Conservation (phyloP, 2,329 filamentous ascomycete genomes). For the Neurospora crassa region DNA sequence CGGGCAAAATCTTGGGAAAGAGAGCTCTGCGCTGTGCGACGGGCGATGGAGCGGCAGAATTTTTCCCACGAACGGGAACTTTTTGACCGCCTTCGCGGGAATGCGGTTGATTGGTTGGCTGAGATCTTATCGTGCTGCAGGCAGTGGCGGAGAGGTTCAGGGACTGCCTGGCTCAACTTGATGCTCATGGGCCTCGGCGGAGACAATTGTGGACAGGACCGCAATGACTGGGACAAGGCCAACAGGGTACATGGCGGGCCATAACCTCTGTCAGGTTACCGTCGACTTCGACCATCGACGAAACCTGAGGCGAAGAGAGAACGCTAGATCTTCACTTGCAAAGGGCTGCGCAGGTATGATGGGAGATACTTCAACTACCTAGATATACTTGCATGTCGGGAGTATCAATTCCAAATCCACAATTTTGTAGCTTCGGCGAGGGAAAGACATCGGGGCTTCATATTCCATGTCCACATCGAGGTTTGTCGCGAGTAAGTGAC, state of each 20-base stretch:
- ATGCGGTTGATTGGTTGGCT: background rate
- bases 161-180: background rate
- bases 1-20: slow-evolving; percentile 12
- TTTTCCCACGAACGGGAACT: slow-evolving; percentile 13
- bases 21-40: slow-evolving; percentile 1
- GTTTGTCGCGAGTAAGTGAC: background rate
- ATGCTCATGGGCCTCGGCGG: background rate
- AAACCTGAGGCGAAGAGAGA: background rate
- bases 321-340: background rate
- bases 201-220: background rate
- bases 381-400: background rate
- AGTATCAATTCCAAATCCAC: background rate
- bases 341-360: background rate
- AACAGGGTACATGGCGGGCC: background rate
- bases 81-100: slow-evolving; percentile 15
- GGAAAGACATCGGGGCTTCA: background rate
- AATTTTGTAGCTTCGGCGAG: background rate
- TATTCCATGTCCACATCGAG: background rate
- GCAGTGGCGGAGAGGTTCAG: background rate
- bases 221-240: background rate
- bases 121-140: background rate
- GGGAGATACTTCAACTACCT: background rate
- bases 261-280: background rate
- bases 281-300: background rate
- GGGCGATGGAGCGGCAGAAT: slow-evolving; percentile 15